Percentiles rank a stretch among this genome's conserved stretches.
These are phyloP conservation scores for Cenchrus fungigraminus DNA, from an alignment of 176 grass and related monocot genomes.

Conservation along the genomic window DNA sequence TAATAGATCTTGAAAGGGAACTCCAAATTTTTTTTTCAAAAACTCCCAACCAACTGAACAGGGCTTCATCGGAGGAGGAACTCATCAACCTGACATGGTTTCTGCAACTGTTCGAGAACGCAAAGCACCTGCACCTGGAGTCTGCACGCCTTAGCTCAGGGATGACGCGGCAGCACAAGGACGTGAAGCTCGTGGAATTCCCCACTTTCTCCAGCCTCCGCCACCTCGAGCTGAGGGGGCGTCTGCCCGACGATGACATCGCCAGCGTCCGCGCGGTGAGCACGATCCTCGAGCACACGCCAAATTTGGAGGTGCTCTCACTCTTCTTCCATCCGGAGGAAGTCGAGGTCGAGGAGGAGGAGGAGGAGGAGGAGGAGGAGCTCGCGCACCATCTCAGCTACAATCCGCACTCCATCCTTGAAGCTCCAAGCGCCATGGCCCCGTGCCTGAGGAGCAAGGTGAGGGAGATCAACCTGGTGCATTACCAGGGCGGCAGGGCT, in stretches of 20 bases:
- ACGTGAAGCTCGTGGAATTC: not conserved
- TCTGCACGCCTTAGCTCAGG: not conserved
- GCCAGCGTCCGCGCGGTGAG: not conserved
- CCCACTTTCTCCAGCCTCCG: not conserved
- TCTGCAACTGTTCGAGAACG: not conserved
- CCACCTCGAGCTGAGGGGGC: not conserved
- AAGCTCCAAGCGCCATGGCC: not conserved
- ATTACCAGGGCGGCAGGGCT: not conserved
- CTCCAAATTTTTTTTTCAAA: no score
- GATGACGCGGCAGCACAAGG: not conserved
- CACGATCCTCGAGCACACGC: constrained; percentile 10
- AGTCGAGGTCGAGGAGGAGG: not conserved
- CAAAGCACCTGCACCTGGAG: constrained; percentile 1
- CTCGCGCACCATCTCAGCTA: constrained; percentile 9
- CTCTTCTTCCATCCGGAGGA: not conserved
- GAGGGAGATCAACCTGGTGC: constrained; percentile 9
- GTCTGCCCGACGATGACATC: not conserved
- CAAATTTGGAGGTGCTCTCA: constrained; percentile 4
- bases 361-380: not conserved
- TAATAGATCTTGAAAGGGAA: no score
- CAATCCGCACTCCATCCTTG: not conserved
- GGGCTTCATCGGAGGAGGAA: not conserved
- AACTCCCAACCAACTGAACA: no score
- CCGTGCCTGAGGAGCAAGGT: not conserved
- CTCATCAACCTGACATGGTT: not conserved